A percentile compares a stretch with the other conserved stretches of the same genome.
phyloP scores from a whole-genome alignment of 495 filamentous ascomycete species.

The Neurospora sp. region DNA sequence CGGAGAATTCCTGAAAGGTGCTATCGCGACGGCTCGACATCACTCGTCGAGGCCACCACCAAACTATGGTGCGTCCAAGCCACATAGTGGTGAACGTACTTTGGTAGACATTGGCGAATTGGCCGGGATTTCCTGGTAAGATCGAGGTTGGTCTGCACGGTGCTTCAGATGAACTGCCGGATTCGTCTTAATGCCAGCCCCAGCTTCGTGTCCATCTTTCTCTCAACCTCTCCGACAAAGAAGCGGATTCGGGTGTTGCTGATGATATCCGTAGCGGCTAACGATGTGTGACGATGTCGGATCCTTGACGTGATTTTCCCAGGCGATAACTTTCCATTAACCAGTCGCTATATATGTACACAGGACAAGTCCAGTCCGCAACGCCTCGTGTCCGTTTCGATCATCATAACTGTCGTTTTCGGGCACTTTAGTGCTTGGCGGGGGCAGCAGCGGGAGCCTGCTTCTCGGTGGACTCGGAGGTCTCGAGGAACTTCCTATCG shows the following conservation, averaged over 20 bases:
- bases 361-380: constrained; percentile 6
- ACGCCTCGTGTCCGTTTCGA: background rate
- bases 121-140: background rate
- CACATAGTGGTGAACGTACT: background rate
- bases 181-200: background rate
- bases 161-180: background rate
- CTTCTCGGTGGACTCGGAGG: constrained; percentile 61
- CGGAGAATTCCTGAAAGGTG: background rate
- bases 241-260: background rate
- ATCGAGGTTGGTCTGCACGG: background rate
- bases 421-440: constrained; percentile 44
- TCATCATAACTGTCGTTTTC: constrained; percentile 9
- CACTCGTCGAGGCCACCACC: background rate
- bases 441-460: constrained; percentile 23
- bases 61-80: background rate
- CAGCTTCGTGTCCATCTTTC: background rate
- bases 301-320: background rate
- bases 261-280: background rate
- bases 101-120: background rate
- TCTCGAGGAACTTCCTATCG: constrained; percentile 67
- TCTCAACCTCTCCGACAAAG: background rate
- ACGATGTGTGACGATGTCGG: background rate
- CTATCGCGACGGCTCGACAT: background rate
- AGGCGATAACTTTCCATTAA: constrained; percentile 12
- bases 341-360: constrained; percentile 20